Evolutionary conservation across 1,139 yeast genomes (phyloP).

Genomic region (Magnusiomyces paraingens): DNA sequence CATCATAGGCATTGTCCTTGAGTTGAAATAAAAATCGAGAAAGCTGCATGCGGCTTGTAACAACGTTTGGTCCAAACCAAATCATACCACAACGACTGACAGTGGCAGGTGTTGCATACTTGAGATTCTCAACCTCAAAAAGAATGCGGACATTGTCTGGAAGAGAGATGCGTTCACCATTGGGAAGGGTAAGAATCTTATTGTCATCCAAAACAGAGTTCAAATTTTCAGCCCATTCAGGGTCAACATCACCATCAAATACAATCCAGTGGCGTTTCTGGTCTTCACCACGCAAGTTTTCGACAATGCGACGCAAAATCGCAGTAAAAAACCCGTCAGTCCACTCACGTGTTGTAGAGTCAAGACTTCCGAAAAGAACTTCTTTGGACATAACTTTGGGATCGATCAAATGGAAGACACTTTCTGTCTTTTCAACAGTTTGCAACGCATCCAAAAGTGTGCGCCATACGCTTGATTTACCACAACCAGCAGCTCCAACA

Average conservation of each 20-base stretch:
- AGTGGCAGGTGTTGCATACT: constrained; percentile 81
- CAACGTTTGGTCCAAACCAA: constrained; percentile 49
- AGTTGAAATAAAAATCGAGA: constrained; percentile 21
- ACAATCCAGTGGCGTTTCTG: constrained; percentile 65
- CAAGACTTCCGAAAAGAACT: constrained; percentile 63
- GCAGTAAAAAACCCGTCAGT: constrained; percentile 78
- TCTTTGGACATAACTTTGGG: constrained; percentile 69
- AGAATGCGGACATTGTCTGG: constrained; percentile 59
- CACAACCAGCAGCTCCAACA: constrained; percentile 71
- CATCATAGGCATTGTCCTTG: constrained; percentile 22
- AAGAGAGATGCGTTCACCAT: constrained; percentile 73
- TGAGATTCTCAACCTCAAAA: constrained; percentile 69
- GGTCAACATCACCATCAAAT: constrained; percentile 92
- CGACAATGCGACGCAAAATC: constrained; percentile 53
- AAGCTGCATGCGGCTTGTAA: constrained; percentile 30
- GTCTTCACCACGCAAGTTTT: constrained; percentile 54
- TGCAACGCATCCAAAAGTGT: constrained; percentile 45
- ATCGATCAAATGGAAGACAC: constrained; percentile 49
- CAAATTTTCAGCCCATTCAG: constrained; percentile 87
- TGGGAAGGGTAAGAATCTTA: constrained; percentile 71
- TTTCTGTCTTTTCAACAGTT: constrained; percentile 35
- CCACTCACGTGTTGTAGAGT: constrained; percentile 83
- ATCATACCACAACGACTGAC: constrained; percentile 90
- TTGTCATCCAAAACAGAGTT: constrained; percentile 92
- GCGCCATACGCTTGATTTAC: constrained; percentile 58